Base-by-base conservation (phyloP, 2,329 filamentous ascomycete species). In the Torrubiella hemipterigena region DNA sequence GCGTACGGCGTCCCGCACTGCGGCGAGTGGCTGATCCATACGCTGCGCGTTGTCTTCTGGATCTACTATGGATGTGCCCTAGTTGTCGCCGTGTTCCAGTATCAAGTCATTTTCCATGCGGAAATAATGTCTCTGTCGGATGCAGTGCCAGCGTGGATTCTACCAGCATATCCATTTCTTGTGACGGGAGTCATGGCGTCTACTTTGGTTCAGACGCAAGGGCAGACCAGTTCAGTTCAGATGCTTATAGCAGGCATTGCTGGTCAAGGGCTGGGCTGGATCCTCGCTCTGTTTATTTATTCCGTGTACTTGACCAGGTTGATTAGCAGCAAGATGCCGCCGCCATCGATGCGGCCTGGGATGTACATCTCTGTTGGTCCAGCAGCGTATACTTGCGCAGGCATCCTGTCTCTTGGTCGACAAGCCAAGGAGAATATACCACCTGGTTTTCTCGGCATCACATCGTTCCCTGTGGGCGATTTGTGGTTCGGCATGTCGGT, bases 311-410 rank as follows among this genome's bases (percentile, higher is more conserved):
- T 69, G 32, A 59, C 59, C 17, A 57, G 67, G 1, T 52, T 70
- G 16, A 67, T 70, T 55, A 55, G 64, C 34, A 57, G 56, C 16
- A 65, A 63, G 2, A 56, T 69, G 19, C 66, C 66, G 0, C 46
- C 47, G 19, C 56, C 60, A 4, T 58, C 64, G 27, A 56, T 61
- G 31, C 50, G 66, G 29, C 64, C 65, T 4, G 65, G 60, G 18
- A 67, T 72, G 64, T 70, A 67, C 48, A 67, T 72, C 37, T 63
- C 59, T 27, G 65, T 69, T 5, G 67, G 67, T 0, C 65, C 66
- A 4, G 65, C 66, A 1, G 61, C 63, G 4, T 70, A 68, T 54
- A 69, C 66, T 54, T 23, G 36, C 29, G 35, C 34, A 8, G 37
- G 39, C 4, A 51, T 71, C 28, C 53, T 70, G 24, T 60, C 62